Conservation (phyloP, 306 rosid species). For the Lotus japonicus region DNA sequence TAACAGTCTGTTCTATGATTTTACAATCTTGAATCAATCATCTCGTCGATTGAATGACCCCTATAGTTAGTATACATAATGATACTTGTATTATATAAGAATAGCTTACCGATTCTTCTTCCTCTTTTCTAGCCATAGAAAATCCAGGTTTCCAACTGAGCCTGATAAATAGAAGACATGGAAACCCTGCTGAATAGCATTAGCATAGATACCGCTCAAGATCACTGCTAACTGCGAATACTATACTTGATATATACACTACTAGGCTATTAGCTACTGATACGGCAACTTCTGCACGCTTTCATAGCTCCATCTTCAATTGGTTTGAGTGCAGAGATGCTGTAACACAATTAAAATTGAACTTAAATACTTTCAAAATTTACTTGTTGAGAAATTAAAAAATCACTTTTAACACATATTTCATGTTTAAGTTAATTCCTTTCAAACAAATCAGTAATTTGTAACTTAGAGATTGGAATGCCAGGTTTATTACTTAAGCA, state of each 20-base stretch:
- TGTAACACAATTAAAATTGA: constrained; percentile 32
- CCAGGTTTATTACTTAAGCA: not conserved
- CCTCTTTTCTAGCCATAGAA: constrained; percentile 45
- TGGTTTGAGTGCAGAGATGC: constrained; percentile 76
- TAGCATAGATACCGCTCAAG: constrained; percentile 32
- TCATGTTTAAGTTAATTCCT: too few species aligned
- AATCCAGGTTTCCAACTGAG: constrained; percentile 37
- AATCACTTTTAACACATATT: not conserved
- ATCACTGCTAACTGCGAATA: constrained; percentile 53
- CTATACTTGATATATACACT: constrained; percentile 71
- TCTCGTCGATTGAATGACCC: constrained; percentile 45
- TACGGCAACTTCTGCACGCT: constrained; percentile 29
- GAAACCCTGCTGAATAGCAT: constrained; percentile 36
- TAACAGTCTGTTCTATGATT: constrained; percentile 41
- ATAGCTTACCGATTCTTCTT: constrained; percentile 44
- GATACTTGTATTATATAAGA: constrained; percentile 25
- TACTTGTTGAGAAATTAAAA: not conserved
- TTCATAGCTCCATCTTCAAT: constrained; percentile 84
- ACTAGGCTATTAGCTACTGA: constrained; percentile 48
- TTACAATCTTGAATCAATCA: constrained; percentile 46
- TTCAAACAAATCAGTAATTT: not conserved
- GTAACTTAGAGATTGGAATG: too few species aligned
- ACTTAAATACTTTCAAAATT: constrained; percentile 1
- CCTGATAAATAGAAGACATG: constrained; percentile 48
- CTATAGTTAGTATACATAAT: constrained; percentile 42